Percentiles rank a stretch among this genome's conserved stretches.
Conservation (phyloP, 1,284 basidiomycete species). For the Apiotrichum brassicae region DNA sequence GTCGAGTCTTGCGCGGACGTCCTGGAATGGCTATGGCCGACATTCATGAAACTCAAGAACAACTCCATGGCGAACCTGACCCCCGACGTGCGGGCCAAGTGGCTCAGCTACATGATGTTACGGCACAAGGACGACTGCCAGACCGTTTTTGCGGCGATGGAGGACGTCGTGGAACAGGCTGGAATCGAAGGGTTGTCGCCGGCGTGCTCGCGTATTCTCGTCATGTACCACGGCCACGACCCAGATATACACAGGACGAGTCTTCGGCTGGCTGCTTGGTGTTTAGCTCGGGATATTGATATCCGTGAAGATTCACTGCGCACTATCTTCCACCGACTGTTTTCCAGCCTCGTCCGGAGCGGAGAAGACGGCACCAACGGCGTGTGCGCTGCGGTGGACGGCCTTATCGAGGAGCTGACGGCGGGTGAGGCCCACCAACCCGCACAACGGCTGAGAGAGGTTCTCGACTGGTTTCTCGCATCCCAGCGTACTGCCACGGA, state of each 20-base stretch:
- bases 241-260: neutral
- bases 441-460: constrained; percentile 10
- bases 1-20: constrained; percentile 1
- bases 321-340: neutral
- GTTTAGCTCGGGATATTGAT: constrained; percentile 11
- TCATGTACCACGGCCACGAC: constrained; percentile 2
- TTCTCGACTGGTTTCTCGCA: constrained; percentile 4
- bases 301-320: neutral
- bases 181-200: constrained; percentile 14
- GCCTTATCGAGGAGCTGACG: constrained; percentile 9
- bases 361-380: constrained; percentile 3
- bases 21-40: constrained; percentile 18
- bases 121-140: constrained; percentile 2
- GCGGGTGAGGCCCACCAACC: constrained; percentile 4
- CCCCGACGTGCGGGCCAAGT: constrained; percentile 3
- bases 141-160: constrained; percentile 3
- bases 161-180: constrained; percentile 19
- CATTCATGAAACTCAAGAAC: neutral
- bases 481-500: constrained; percentile 1
- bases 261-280: constrained; percentile 16
- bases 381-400: neutral
- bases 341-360: neutral
- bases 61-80: constrained; percentile 1
- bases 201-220: neutral
- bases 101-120: constrained; percentile 8